Conservation (phyloP, 164 flowering plant genomes). For the Umbilicus rupestris region DNA sequence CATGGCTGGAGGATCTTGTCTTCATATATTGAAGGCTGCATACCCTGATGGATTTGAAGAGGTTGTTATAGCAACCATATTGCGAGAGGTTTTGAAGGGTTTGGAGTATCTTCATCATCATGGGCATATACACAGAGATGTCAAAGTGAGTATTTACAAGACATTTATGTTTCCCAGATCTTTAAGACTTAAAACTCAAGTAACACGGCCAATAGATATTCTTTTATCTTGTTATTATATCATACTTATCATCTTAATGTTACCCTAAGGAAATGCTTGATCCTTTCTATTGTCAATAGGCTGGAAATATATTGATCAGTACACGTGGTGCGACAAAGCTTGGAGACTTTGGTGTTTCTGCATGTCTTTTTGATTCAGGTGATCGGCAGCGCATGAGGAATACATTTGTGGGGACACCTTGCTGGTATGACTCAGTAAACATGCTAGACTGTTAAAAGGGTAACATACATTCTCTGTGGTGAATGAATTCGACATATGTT, state of each 20-base stretch:
- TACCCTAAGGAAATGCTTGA: background rate
- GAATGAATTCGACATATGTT: background rate
- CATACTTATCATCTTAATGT: background rate
- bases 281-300: conserved; percentile 28
- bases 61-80: conserved; percentile 76
- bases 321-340: conserved; percentile 64
- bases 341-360: conserved; percentile 98
- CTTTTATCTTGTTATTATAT: background rate
- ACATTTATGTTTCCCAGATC: background rate
- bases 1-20: conserved; percentile 94
- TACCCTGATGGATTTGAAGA: conserved; percentile 86
- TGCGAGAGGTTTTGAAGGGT: conserved; percentile 78
- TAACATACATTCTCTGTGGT: background rate
- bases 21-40: conserved; percentile 83
- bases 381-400: conserved; percentile 82
- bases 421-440: conserved; percentile 52
- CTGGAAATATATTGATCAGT: conserved; percentile 81
- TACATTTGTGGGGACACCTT: conserved; percentile 97
- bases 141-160: conserved; percentile 45
- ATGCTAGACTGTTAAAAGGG: background rate
- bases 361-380: conserved; percentile 92
- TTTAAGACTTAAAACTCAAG: background rate
- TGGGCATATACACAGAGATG: conserved; percentile 96
- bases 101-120: conserved; percentile 90
- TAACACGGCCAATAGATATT: background rate